Evolutionary conservation across 2,329 filamentous ascomycete genomes (phyloP).

Genomic region (Penicillium digitatum): DNA sequence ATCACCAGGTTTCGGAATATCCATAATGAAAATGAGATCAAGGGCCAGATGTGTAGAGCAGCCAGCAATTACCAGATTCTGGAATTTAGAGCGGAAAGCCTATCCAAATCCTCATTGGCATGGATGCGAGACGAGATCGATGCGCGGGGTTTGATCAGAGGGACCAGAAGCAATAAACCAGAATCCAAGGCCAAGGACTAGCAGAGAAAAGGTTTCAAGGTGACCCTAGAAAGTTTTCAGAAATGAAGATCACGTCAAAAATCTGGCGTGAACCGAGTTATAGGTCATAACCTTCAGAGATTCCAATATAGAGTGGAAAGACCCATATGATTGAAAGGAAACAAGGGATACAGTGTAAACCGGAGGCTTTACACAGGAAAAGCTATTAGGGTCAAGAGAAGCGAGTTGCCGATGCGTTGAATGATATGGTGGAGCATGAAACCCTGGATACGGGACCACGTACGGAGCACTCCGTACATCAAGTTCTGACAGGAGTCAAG

Average conservation of each 20-base stretch:
- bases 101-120: constrained; percentile 12
- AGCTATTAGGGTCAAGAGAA: neutral
- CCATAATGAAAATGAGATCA: constrained; percentile 13
- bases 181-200: neutral
- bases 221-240: neutral
- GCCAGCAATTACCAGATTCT: neutral
- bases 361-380: neutral
- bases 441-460: neutral
- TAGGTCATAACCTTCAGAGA: constrained; percentile 14
- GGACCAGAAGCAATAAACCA: neutral
- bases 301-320: neutral
- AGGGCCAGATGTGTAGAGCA: neutral
- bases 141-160: neutral
- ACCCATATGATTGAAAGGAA: neutral
- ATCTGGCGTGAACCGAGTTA: constrained; percentile 5
- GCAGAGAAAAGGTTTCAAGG: neutral
- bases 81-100: neutral
- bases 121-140: neutral
- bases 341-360: constrained; percentile 18
- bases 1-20: constrained; percentile 18
- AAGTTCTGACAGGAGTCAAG: neutral
- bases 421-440: neutral
- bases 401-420: neutral
- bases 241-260: constrained; percentile 2
- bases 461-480: no score